phyloP scores from a whole-genome alignment of 139 green algal species.

The Chlamydomonas urium region DNA sequence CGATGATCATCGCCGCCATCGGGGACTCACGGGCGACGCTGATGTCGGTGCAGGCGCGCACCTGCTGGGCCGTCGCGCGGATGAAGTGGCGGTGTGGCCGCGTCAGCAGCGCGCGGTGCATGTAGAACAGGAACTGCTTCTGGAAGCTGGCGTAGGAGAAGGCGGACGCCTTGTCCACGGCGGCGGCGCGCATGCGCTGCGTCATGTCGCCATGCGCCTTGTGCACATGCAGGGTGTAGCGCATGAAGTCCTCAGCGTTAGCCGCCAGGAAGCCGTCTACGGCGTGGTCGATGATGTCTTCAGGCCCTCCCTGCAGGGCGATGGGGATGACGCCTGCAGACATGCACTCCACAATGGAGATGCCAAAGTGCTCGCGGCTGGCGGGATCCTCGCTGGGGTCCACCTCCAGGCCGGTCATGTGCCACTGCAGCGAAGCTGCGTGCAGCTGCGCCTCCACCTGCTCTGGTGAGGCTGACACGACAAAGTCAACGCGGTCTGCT shows the following conservation, averaged over 20 bases:
- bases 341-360: constrained; percentile 98
- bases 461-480: background rate
- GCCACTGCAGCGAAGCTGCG: constrained; percentile 9
- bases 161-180: background rate
- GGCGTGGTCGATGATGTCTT: constrained; percentile 5
- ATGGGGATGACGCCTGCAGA: constrained; percentile 85
- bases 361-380: constrained; percentile 93
- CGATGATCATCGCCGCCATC: no score
- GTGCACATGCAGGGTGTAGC: background rate
- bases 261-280: background rate
- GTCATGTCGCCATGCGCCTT: background rate
- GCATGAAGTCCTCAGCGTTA: background rate
- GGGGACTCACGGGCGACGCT: no score
- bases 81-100: no score
- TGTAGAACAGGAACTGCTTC: background rate
- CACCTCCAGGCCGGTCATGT: constrained; percentile 7
- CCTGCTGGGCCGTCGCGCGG: no score
- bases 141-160: background rate
- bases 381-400: background rate
- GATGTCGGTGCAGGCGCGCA: no score
- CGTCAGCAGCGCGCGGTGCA: background rate
- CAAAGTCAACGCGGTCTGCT: background rate
- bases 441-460: background rate
- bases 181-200: background rate
- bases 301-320: constrained; percentile 31